Base-by-base conservation (phyloP, 108 stramenopile genomes). In the Hondaea fermentalgiana region DNA sequence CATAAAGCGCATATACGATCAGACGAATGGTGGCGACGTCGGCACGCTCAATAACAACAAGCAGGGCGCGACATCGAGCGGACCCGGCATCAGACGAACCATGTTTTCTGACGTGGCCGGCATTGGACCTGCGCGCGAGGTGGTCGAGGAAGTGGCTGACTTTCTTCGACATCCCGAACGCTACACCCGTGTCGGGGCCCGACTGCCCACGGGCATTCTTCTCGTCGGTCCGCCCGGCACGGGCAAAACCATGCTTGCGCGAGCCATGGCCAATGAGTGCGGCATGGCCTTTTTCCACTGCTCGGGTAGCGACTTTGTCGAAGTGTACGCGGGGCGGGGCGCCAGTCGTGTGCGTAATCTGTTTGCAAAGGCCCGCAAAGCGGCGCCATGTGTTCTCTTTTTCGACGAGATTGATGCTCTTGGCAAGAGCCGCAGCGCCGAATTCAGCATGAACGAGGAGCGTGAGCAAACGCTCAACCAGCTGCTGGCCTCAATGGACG, bases 321-420 rank as follows among this genome's bases (percentile, higher is more conserved):
- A 99, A 95, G 97, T 99, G 45, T 98, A 97, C 90, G 98, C 98
- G 59, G 99, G 99, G 60, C 95, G 98, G 23, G 99, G 99, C 60
- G 99, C 99, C n/a, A 95, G 96, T 88, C 96, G 99, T 43, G 98
- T 99, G 29, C 96, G 98, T 72, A 95, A 98, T 59, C 92, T 99
- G 29, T 99, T 99, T 90, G 98, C 98, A 92, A 99, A 99, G 94
- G 99, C 99, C 5, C 97, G 98, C 88, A 96, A 98, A 42, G 98
- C 98, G 5, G 97, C 97, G 87, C 98, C 99, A 3, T 99, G 98
- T 93, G 99, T 99, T 88, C 94, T 99, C 29, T 98, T 99, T 94
- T 99, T 99, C 90, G 99, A 99, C 91, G 98, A 99, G 93, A 97
- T 99, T 95, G 99, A 99, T 92, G 98, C 98, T 57, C 98, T 99